These are phyloP conservation scores for Trichoderma brevicompactum DNA, from an alignment of 2,329 filamentous ascomycete genomes.

Conservation along the genomic window DNA sequence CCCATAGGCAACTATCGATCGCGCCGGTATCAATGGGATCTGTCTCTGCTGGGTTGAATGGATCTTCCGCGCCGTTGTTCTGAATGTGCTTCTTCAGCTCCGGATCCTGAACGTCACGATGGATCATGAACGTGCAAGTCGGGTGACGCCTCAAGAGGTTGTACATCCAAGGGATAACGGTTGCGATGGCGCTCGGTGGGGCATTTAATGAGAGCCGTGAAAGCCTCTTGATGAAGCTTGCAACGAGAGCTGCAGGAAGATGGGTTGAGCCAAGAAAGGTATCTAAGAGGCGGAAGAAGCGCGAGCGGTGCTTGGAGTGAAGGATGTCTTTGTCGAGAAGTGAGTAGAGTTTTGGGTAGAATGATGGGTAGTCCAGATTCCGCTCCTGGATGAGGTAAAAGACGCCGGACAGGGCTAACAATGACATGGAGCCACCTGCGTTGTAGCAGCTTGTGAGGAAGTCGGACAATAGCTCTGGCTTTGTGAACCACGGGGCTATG, in stretches of 20 bases:
- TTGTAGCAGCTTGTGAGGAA: conserved; percentile 96
- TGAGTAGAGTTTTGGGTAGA: conserved; percentile 93
- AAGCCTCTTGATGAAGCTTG: conserved; percentile 95
- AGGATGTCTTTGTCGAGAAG: conserved; percentile 83
- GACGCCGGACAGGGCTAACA: conserved; percentile 87
- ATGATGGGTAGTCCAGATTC: conserved; percentile 94
- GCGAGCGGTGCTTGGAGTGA: conserved; percentile 91
- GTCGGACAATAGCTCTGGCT: conserved; percentile 89
- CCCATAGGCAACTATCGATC: conserved; percentile 94
- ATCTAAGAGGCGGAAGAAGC: conserved; percentile 90
- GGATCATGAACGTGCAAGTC: conserved; percentile 93
- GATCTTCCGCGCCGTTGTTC: conserved; percentile 66
- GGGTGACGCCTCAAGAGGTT: conserved; percentile 91
- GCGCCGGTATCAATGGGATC: conserved; percentile 87
- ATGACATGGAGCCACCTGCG: conserved; percentile 79
- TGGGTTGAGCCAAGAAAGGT: conserved; percentile 91
- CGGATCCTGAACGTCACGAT: conserved; percentile 68
- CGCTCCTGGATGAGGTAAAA: conserved; percentile 93
- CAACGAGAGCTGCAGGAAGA: conserved; percentile 85
- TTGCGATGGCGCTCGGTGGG: conserved; percentile 86
- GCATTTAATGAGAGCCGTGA: conserved; percentile 83
- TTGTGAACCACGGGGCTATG: conserved; percentile 87
- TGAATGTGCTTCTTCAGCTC: conserved; percentile 64
- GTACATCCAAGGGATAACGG: conserved; percentile 90
- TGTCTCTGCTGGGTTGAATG: conserved; percentile 73